A percentile compares a stretch with the other conserved stretches of the same genome.
Evolutionary conservation across 805 yeast genomes (phyloP).

Genomic region (Candida tibetensis): DNA sequence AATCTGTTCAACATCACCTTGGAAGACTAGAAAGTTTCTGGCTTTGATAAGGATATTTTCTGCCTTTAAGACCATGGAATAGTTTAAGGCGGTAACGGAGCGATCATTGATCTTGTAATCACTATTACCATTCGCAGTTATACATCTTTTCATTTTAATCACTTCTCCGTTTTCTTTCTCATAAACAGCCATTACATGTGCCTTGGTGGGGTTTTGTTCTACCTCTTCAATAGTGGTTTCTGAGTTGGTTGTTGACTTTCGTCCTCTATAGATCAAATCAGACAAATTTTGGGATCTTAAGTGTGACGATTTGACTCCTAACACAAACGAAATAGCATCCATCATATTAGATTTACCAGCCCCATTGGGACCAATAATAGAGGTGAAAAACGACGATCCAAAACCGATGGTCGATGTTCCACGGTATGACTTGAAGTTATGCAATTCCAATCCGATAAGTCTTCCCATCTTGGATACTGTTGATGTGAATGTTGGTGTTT

Average conservation of each 20-base stretch:
- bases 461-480: constrained; percentile 73
- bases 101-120: constrained; percentile 65
- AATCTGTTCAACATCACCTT: constrained; percentile 93
- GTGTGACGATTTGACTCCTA: constrained; percentile 76
- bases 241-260: constrained; percentile 19
- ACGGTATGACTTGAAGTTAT: constrained; percentile 87
- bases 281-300: constrained; percentile 69
- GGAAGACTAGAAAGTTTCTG: constrained; percentile 88
- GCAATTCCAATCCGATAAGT: constrained; percentile 69
- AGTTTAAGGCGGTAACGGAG: constrained; percentile 60
- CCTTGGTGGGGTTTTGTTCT: constrained; percentile 46
- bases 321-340: constrained; percentile 94
- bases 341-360: constrained; percentile 96
- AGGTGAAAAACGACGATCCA: constrained; percentile 79
- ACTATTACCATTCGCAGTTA: constrained; percentile 57
- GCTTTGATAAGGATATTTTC: constrained; percentile 88
- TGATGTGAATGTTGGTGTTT: background rate
- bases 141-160: constrained; percentile 60
- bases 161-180: constrained; percentile 59
- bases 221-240: constrained; percentile 17
- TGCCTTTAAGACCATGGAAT: constrained; percentile 59
- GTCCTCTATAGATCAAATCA: constrained; percentile 81
- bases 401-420: constrained; percentile 77
- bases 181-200: constrained; percentile 78
- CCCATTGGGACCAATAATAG: constrained; percentile 98